Percentiles rank a stretch among this genome's conserved stretches.
phyloP scores from a whole-genome alignment of 176 grass and related monocot species.

The Hordeum marinum region DNA sequence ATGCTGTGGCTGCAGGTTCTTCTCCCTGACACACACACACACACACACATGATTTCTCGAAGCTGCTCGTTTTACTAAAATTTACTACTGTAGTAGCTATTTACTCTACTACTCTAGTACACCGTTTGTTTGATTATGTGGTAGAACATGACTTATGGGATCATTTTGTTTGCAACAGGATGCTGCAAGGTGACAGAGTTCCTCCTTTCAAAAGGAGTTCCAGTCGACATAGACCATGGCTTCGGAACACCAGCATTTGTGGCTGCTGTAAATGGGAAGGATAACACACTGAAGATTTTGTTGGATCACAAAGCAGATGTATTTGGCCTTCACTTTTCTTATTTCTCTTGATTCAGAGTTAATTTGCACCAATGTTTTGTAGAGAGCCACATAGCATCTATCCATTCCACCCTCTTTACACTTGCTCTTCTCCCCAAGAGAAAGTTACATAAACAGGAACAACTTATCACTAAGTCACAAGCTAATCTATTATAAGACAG shows the following conservation, averaged over 20 bases:
- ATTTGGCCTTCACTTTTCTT: background rate
- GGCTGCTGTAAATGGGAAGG: background rate
- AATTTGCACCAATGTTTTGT: no score
- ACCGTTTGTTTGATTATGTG: background rate
- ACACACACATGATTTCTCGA: no score
- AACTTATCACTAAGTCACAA: no score
- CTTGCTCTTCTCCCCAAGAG: no score
- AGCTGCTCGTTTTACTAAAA: no score
- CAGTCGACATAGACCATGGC: slow-evolving; percentile 9
- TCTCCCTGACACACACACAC: no score
- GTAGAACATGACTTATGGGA: background rate
- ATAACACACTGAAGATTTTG: slow-evolving; percentile 37
- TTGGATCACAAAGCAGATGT: slow-evolving; percentile 34
- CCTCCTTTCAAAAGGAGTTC: slow-evolving; percentile 19
- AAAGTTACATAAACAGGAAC: no score
- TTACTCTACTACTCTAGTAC: background rate
- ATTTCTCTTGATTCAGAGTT: background rate
- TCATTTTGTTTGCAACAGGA: slow-evolving; percentile 1
- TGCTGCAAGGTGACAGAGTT: slow-evolving; percentile 15
- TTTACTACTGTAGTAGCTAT: no score
- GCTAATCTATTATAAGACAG: no score
- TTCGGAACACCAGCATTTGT: slow-evolving; percentile 5
- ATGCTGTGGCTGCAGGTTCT: background rate
- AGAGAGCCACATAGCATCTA: no score
- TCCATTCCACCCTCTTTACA: no score